Evolutionary conservation across 2,329 filamentous ascomycete species (phyloP), one percentile per base, ranked within the genome.

Genomic region (Mollisiaceae sp.): DNA sequence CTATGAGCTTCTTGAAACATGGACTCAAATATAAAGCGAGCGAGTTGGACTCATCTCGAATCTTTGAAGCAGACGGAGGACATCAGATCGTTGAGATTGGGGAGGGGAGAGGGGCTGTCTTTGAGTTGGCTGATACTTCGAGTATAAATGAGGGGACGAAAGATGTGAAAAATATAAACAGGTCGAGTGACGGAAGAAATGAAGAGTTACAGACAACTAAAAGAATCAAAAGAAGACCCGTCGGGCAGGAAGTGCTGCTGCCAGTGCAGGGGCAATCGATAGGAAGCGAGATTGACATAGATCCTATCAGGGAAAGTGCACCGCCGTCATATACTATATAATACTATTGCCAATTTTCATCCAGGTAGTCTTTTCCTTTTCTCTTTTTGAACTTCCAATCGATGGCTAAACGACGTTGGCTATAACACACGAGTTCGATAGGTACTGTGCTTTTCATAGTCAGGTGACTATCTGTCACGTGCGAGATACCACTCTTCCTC

Each of bases 111-210:
- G 45, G 22, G 9, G 18, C 11, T 22, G 45, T 50, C 1, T 50
- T 50, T 50, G 45, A 50, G 45, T 24, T 50, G 45, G n/a, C 45
- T 50, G 45, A 50, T 50, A 50, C 45, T 11, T 50, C 45, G n/a
- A 50, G 45, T 8, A 12, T 50, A 2, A 14, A n/a, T n/a, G 45
- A 24, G 8, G 45, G 45, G 24, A 43, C 6, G 8, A 50, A 50
- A 22, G 45, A 50, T 50, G 14, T 20, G 20, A 43, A 18, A n/a
- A 50, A 24, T n/a, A 50, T 22, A 22, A 24, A 24, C 15, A 18
- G 41, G n/a, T 43, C 41, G 24, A 24, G n/a, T 24, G 45, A 24
- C 14, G n/a, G 4, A 11, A 9, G 8, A 22, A 14, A 14, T n/a
- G n/a, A 22, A 5, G 45, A 50, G 2, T 9, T 22, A 6, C n/a